Evolutionary conservation across 306 rosid genomes (phyloP), one percentile per base, ranked within the genome.

Genomic region (Vigna reflexopilosa): DNA sequence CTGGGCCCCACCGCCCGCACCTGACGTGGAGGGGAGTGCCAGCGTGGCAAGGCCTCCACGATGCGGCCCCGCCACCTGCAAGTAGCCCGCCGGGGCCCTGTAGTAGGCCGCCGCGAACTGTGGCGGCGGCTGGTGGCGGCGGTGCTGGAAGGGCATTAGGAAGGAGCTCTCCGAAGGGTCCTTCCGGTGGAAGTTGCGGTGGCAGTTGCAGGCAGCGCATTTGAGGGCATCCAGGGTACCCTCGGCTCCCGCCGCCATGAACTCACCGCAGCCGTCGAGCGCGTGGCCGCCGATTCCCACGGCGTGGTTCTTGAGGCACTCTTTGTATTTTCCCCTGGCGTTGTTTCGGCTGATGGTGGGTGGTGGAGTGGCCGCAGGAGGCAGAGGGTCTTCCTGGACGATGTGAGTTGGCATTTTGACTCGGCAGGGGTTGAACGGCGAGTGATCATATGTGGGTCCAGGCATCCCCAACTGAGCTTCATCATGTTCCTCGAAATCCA

Each of bases 171-270:
- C 19, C 17, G 81, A 85, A 11, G 80, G 58, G 36, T 89, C 96
- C 19, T 84, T 89, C 1, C 98, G 90, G 85, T 93, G 98, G 88
- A 93, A 91, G 88, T 91, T 93, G 4, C 98, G 96, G 87, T 93
- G 98, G 81, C 96, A 93, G 94, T 80, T 79, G 50, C 98, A 93
- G 28, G 96, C 98, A 17, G 94, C 96, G 81, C 98, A 93, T 51
- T 81, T 89, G 14, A 93, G 94, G 0, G 77, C 91, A 63, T 93
- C 96, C 2, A 91, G 76, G 0, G 98, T 79, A 50, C 94, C 94
- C 1, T 93, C 94, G 0, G 75, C 51, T 2, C 98, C 98, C 1
- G 89, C 88, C 0, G 93, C 61, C 28, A 93, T 30, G 54, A 93
- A 93, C 90, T 93, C 96, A 0, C 90, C 61, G 85, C 98, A 93